Conservation (phyloP, 192 early-diverging fungal species). For the Rhizophagus clarus region DNA sequence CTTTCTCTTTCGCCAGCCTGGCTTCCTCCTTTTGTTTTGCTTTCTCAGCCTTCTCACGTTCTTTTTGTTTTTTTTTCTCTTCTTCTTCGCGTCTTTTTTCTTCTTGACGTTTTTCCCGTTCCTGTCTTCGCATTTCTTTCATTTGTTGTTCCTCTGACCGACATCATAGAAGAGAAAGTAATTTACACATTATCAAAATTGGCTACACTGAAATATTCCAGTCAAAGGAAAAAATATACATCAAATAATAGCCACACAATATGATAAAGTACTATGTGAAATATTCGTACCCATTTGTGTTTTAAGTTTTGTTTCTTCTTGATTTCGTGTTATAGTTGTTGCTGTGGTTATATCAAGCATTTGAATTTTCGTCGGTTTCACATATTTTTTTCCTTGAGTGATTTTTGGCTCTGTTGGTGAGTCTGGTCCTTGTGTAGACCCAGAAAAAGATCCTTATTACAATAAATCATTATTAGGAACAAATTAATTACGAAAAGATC, state of each 20-base stretch:
- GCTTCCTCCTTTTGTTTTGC: constrained; percentile 24
- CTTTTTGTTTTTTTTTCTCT: constrained; percentile 18
- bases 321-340: constrained; percentile 20
- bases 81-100: constrained; percentile 28
- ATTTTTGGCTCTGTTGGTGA: constrained; percentile 21
- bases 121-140: constrained; percentile 23
- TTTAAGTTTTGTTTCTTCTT: constrained; percentile 23
- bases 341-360: constrained; percentile 30
- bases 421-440: not conserved
- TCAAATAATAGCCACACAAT: constrained; percentile 12
- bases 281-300: constrained; percentile 28
- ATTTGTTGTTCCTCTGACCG: constrained; percentile 22
- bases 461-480: too few species aligned
- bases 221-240: constrained; percentile 17
- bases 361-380: constrained; percentile 29
- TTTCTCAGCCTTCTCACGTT: constrained; percentile 27
- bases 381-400: constrained; percentile 28
- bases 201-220: constrained; percentile 19
- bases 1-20: constrained; percentile 24
- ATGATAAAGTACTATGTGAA: not conserved
- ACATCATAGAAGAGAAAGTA: constrained; percentile 21
- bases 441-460: not conserved
- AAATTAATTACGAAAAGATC: not conserved
- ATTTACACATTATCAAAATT: constrained; percentile 21
- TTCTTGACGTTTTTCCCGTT: constrained; percentile 29